phyloP scores from a whole-genome alignment of 176 grass and related monocot genomes.

The Tuctoria greenei region DNA sequence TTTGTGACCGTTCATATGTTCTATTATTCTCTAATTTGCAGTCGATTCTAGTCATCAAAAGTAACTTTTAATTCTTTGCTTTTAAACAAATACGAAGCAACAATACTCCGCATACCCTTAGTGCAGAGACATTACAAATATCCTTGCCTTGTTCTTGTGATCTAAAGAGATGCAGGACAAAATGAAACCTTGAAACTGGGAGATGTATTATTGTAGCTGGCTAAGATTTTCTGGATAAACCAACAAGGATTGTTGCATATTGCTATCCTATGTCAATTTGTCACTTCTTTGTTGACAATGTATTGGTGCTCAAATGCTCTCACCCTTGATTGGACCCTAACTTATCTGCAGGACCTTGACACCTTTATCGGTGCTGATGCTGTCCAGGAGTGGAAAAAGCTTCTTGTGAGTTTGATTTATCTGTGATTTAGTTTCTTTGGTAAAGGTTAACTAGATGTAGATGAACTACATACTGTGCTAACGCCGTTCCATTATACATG shows the following conservation, averaged over 20 bases:
- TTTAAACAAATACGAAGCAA: not conserved
- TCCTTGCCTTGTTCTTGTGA: not conserved
- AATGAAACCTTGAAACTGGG: not conserved
- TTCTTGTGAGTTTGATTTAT: slow-evolving; percentile 62
- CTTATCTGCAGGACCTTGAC: slow-evolving; percentile 73
- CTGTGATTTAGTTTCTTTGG: not conserved
- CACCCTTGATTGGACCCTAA: slow-evolving; percentile 10
- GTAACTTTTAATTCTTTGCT: not conserved
- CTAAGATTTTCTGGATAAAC: not conserved
- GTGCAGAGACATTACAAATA: not conserved
- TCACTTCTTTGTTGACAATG: not conserved
- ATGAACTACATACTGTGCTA: not conserved
- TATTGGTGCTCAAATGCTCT: not conserved
- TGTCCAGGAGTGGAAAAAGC: slow-evolving; percentile 83
- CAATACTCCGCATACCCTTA: not conserved
- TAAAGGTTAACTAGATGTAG: slow-evolving; percentile 1
- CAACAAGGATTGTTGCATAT: not conserved
- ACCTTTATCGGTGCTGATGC: slow-evolving; percentile 70
- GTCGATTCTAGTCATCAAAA: not conserved
- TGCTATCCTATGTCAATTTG: not conserved
- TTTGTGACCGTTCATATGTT: not conserved
- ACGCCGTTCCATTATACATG: not conserved
- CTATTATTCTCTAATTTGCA: not conserved
- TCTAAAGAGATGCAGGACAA: not conserved
- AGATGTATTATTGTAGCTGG: not conserved